phyloP scores from a whole-genome alignment of 306 rosid genomes.

The Sphenostylis stenocarpa region DNA sequence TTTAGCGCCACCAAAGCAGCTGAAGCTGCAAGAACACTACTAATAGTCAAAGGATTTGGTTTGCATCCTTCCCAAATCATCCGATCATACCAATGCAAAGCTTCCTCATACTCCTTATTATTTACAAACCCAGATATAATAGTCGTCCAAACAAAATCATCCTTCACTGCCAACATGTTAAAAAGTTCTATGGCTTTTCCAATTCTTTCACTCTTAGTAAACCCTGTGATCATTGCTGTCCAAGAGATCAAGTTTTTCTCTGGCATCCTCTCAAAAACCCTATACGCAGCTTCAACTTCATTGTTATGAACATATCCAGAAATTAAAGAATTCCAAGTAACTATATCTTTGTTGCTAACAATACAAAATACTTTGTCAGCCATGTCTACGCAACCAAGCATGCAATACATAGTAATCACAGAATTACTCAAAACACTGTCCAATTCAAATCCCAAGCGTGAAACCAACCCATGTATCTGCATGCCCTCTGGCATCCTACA shows the following conservation, averaged over 20 bases:
- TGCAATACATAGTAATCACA: conserved; percentile 67
- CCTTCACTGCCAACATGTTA: conserved; percentile 62
- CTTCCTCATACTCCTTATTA: conserved; percentile 59
- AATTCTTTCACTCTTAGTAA: conserved; percentile 52
- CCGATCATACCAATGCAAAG: conserved; percentile 63
- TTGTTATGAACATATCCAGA: conserved; percentile 59
- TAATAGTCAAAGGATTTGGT: conserved; percentile 64
- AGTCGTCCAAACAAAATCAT: conserved; percentile 81
- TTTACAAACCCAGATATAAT: conserved; percentile 75
- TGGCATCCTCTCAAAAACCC: conserved; percentile 60
- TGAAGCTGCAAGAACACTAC: conserved; percentile 73
- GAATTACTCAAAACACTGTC: conserved; percentile 64
- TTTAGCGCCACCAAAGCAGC: conserved; percentile 58
- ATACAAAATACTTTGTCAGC: conserved; percentile 52
- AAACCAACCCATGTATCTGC: conserved; percentile 70
- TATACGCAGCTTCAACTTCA: conserved; percentile 57
- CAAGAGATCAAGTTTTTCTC: conserved; percentile 67
- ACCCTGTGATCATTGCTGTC: conserved; percentile 74
- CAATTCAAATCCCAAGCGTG: conserved; percentile 57
- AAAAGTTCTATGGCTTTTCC: conserved; percentile 59
- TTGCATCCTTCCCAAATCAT: conserved; percentile 52
- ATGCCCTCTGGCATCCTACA: conserved; percentile 56
- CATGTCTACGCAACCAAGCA: conserved; percentile 43
- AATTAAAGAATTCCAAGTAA: conserved; percentile 83
- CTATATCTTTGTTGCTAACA: conserved; percentile 49